Conservation (phyloP, 2,329 filamentous ascomycete species). For the Cercospora sp. region DNA sequence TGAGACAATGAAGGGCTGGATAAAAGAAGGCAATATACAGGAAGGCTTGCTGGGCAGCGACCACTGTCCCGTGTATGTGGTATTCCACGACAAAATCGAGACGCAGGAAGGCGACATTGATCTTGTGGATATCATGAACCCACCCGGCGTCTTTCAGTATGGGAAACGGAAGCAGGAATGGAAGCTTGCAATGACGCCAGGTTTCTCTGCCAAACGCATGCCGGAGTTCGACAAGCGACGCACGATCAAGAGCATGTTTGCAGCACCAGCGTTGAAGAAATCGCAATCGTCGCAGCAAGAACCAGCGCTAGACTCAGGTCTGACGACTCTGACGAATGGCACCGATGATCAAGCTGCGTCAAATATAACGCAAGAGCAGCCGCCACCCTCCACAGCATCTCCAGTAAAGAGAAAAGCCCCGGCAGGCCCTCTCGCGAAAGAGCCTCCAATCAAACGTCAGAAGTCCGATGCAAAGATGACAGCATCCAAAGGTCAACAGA, state of each 20-base stretch:
- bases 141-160: slow-evolving; percentile 66
- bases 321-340: background rate
- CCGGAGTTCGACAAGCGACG: slow-evolving; percentile 82
- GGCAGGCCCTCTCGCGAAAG: slow-evolving; percentile 26
- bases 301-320: background rate
- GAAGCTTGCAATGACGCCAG: slow-evolving; percentile 64
- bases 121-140: slow-evolving; percentile 74
- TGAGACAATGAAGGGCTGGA: slow-evolving; percentile 75
- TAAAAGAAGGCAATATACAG: slow-evolving; percentile 80
- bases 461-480: slow-evolving; percentile 46
- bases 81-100: slow-evolving; percentile 63
- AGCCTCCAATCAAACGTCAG: slow-evolving; percentile 50
- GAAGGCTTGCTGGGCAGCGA: slow-evolving; percentile 92
- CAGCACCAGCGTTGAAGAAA: slow-evolving; percentile 50
- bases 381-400: background rate
- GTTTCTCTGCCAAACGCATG: slow-evolving; percentile 77
- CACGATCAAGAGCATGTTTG: slow-evolving; percentile 93
- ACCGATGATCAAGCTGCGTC: background rate
- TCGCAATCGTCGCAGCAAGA: slow-evolving; percentile 16
- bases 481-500: slow-evolving; percentile 56
- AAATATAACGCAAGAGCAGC: background rate
- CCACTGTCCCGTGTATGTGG: slow-evolving; percentile 88
- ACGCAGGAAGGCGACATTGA: slow-evolving; percentile 50
- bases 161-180: slow-evolving; percentile 68
- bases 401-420: slow-evolving; percentile 38